Evolutionary conservation across 2,329 filamentous ascomycete species (phyloP), one percentile per base, ranked within the genome.

Genomic region (Leptosphaerulina australis): DNA sequence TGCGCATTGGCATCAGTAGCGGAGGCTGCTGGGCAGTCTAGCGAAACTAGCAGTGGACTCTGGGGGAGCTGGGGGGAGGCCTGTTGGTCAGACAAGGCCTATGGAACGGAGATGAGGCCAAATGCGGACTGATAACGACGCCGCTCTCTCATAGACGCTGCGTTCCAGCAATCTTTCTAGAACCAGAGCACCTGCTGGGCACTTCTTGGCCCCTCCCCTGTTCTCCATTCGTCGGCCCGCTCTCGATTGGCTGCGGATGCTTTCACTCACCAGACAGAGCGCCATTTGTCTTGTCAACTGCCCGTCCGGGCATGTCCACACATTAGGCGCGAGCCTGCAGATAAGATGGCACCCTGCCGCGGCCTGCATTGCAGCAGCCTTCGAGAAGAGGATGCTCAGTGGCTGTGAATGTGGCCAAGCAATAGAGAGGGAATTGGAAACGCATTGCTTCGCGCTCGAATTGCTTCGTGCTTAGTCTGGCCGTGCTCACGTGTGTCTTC

Each of bases 91-190:
- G 50, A 41, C 36, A 36, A 26, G 41, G 41, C 28, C 29, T 12
- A 36, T 46, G 47, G 43, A 43, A 30, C 57, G 57, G 57, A 60
- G 51, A 56, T 60, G 55, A 50, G 29, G 38, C 59, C 60, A 39
- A 46, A 59, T 50, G 8, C 8, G 34, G 59, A 40, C 41, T 59
- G 57, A 60, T 63, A 58, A 60, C 52, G 35, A 39, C 18, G 43
- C 44, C 40, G 15, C 30, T 38, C 35, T 12, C 31, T 37, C 41
- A 28, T 33, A 35, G n/a, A 31, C 48, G 29, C 36, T 33, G 36
- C 36, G 44, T 44, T 52, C 60, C 55, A 63, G 57, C 50, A 60
- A 37, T 37, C 37, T 58, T 64, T 63, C 61, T 50, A 64, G 59
- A 64, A 64, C 36, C 41, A 35, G 24, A 41, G 41, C 31, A 50